phyloP scores from a whole-genome alignment of 2,329 filamentous ascomycete genomes.

The Alternaria metachromatica region DNA sequence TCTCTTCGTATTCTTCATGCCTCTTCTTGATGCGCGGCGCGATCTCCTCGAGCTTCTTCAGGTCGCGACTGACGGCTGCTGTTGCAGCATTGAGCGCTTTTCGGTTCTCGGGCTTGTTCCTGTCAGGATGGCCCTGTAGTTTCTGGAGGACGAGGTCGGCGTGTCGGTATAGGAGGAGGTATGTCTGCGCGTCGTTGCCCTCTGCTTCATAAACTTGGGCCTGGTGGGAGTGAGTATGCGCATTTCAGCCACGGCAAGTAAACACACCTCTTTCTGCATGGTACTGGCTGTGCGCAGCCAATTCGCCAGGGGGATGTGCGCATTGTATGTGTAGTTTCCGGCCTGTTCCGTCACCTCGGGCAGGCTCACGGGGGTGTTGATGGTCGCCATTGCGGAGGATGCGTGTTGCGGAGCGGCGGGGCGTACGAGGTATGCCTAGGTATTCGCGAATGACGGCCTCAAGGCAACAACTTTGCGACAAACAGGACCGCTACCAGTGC shows the following conservation, averaged over 20 bases:
- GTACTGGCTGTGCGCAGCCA: constrained; percentile 84
- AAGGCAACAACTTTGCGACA: constrained; percentile 8
- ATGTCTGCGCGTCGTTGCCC: constrained; percentile 85
- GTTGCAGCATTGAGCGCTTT: constrained; percentile 63
- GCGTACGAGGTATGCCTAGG: neutral
- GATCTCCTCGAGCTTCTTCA: constrained; percentile 76
- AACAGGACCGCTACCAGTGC: constrained; percentile 27
- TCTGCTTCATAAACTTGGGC: constrained; percentile 85
- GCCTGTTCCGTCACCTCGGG: constrained; percentile 80
- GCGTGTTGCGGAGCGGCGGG: constrained; percentile 12
- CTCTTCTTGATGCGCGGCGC: constrained; percentile 78
- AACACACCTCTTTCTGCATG: constrained; percentile 70
- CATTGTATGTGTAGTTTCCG: constrained; percentile 80
- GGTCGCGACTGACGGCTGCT: constrained; percentile 67
- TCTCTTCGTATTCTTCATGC: constrained; percentile 60
- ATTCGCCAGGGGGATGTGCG: constrained; percentile 75
- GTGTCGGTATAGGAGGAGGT: constrained; percentile 89
- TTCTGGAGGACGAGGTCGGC: constrained; percentile 81
- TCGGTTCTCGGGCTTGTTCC: constrained; percentile 67
- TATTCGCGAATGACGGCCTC: neutral
- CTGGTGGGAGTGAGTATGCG: neutral
- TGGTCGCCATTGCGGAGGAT: constrained; percentile 35
- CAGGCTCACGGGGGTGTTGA: constrained; percentile 68
- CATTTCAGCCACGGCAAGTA: neutral
- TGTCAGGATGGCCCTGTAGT: constrained; percentile 77